Conservation (phyloP, 179 eudicot genomes). For the Silene vulgaris region DNA sequence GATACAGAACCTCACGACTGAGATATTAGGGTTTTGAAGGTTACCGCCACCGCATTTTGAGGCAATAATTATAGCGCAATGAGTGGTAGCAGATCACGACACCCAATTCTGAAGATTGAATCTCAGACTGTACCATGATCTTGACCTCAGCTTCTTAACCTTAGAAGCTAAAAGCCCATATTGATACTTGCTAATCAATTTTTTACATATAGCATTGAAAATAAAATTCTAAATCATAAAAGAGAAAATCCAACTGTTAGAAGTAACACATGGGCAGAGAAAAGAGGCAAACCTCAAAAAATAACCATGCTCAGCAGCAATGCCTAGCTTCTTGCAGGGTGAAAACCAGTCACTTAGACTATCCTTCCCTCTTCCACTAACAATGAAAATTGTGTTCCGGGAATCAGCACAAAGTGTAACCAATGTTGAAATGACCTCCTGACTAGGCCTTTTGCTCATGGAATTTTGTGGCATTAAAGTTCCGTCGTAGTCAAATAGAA, state of each 20-base stretch:
- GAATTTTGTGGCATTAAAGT: constrained; percentile 70
- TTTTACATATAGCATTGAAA: background rate
- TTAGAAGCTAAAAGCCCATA: too few relatives aligned
- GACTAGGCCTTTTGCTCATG: constrained; percentile 56
- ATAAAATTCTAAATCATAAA: background rate
- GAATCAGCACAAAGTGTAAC: constrained; percentile 57
- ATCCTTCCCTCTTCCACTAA: constrained; percentile 81
- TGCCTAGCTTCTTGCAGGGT: constrained; percentile 73
- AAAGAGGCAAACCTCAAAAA: constrained; percentile 52
- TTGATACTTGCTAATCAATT: background rate
- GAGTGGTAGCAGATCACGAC: too few relatives aligned
- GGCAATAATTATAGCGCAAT: too few relatives aligned
- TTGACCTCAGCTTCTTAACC: too few relatives aligned
- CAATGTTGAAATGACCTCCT: constrained; percentile 55
- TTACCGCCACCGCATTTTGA: too few relatives aligned
- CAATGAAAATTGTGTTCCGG: constrained; percentile 63
- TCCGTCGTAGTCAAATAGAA: constrained; percentile 83
- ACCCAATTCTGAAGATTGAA: too few relatives aligned
- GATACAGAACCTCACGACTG: too few relatives aligned
- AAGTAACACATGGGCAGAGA: background rate
- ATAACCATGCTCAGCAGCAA: constrained; percentile 94
- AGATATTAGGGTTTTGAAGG: too few relatives aligned
- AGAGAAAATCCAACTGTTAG: background rate
- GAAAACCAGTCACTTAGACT: constrained; percentile 69
- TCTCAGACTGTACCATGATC: too few relatives aligned